A percentile compares a stretch with the other conserved stretches of the same genome.
phyloP scores from a whole-genome alignment of 495 filamentous ascomycete genomes.

The Penicillium mononematosum region DNA sequence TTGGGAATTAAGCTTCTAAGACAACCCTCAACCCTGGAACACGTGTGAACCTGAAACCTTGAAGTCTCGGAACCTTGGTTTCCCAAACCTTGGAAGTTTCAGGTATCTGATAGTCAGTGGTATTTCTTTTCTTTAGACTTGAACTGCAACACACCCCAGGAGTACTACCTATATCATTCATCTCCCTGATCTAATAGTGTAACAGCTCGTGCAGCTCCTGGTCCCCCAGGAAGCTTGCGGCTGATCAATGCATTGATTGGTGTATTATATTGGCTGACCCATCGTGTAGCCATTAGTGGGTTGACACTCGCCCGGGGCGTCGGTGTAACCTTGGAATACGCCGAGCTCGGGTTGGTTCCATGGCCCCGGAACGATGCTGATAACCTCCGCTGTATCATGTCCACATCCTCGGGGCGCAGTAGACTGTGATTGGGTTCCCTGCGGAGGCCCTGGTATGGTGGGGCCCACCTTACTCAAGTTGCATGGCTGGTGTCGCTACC shows the following conservation, averaged over 20 bases:
- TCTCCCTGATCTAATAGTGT: neutral
- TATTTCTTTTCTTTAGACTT: neutral
- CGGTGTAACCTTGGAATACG: neutral
- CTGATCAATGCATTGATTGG: neutral
- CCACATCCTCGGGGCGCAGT: neutral
- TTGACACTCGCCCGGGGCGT: neutral
- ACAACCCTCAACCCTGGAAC: neutral
- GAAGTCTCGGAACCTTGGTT: neutral
- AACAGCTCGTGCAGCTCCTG: neutral
- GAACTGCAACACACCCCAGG: too few relatives aligned
- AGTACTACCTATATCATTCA: neutral
- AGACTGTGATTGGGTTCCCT: neutral
- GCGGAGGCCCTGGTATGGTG: neutral
- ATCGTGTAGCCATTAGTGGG: neutral
- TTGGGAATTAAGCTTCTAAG: neutral
- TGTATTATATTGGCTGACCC: neutral
- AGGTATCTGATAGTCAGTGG: neutral
- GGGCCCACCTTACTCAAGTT: neutral
- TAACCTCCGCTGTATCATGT: neutral
- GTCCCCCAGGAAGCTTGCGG: neutral
- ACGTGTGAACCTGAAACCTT: neutral
- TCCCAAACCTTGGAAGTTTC: neutral
- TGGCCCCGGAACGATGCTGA: neutral
- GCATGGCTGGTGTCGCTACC: neutral
- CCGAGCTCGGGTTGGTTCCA: neutral